Base-by-base conservation (phyloP, 352 stramenopile genomes). In the Blastocystis sp. region DNA sequence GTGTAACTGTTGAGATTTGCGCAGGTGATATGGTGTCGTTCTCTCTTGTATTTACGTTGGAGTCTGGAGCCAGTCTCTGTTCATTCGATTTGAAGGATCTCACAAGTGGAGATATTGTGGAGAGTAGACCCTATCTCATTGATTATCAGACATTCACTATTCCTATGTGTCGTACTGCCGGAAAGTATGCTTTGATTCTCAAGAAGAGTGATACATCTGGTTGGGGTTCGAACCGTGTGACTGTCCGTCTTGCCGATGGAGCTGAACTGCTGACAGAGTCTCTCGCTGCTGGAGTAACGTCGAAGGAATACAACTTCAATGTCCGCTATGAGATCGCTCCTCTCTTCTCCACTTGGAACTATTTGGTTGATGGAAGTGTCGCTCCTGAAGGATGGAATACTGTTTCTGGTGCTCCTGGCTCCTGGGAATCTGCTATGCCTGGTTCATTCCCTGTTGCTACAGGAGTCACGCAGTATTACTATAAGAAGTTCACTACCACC, bases 401-500 rank as follows among this genome's bases (percentile, higher is more conserved):
- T 14, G 59, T 43, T 12, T 29, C 59, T 11, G 49, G 49, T 21
- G 49, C 35, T 4, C 14, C 54, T 11, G 7, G 4, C 19, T n/a
- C n/a, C n/a, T 87, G 77, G 77, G 12, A 19, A 6, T 52, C 56
- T 0, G 57, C 59, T 9, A 49, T 46, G 29, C 21, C 58, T 4
- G 37, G 19, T 7, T 52, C 54, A 1, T 77, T 87, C 35, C 77
- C 77, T 29, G 56, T 61, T 0, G 59, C 65, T 6, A 57, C 54
- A 9, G 43, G 77, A 49, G 32, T 87, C 0, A 87, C 59, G 6
- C 77, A 87, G 49, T 87, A 87, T 54, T 87, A 87, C 51, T 58
- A 59, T 0, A 29, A 58, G 27, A 39, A 29, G n/a, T 87, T 87
- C 59, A 43, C 32, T 7, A 65, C 65, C 19, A 9, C 6, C 1